These are phyloP conservation scores for Mycena alexandri DNA, from an alignment of 768 basidiomycete species.

Conservation along the genomic window DNA sequence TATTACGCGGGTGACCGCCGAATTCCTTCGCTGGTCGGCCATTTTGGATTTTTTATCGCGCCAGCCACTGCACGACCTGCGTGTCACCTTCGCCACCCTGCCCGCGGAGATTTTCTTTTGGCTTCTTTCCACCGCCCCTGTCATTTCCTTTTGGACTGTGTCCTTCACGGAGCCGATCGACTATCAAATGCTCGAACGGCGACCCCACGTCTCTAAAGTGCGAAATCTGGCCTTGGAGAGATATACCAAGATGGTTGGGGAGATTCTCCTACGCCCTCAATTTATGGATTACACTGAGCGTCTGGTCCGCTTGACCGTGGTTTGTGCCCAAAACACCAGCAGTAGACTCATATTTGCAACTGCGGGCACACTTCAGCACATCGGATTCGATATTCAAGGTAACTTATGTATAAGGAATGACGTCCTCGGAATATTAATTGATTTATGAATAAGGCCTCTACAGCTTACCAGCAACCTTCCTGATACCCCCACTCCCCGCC, in stretches of 20 bases:
- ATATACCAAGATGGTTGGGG: too few relatives aligned
- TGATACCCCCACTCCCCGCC: neutral
- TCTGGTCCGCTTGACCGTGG: neutral
- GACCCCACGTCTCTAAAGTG: neutral
- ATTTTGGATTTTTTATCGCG: neutral
- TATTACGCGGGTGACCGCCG: neutral
- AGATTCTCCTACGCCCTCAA: neutral
- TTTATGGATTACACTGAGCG: neutral
- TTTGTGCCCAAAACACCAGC: neutral
- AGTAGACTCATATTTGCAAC: neutral
- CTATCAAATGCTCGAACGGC: too few relatives aligned
- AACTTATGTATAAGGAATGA: too few relatives aligned
- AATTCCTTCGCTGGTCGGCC: neutral
- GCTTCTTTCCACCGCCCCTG: neutral
- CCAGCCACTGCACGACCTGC: neutral
- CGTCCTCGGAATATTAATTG: too few relatives aligned
- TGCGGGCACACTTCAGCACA: neutral
- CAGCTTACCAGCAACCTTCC: too few relatives aligned
- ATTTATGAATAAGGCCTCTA: too few relatives aligned
- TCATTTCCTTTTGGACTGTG: neutral
- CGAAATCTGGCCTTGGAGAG: neutral
- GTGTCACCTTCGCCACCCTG: neutral
- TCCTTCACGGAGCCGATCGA: neutral
- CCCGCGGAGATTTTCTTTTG: neutral
- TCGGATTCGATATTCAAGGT: neutral